These are phyloP conservation scores for Anthoceros angustus DNA, from an alignment of 225 moss, liverwort and hornwort genomes.

Conservation along the genomic window DNA sequence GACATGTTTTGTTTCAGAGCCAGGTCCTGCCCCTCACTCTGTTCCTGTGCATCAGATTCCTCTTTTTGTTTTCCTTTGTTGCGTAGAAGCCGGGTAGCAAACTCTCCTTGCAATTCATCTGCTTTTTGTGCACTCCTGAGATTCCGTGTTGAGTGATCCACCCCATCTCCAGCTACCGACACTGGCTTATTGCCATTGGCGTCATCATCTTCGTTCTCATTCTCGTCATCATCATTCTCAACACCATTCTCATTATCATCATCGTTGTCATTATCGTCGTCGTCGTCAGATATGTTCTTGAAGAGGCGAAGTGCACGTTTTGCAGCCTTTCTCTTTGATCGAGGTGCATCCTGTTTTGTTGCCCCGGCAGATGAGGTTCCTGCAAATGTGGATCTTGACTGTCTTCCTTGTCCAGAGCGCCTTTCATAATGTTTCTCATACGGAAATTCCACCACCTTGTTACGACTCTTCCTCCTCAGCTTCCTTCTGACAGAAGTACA, in stretches of 20 bases:
- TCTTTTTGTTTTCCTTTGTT: background rate
- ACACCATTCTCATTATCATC: slow-evolving; percentile 10
- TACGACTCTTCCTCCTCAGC: slow-evolving; percentile 52
- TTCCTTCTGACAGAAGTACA: slow-evolving; percentile 48
- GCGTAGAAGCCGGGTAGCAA: background rate
- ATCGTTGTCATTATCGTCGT: slow-evolving; percentile 7
- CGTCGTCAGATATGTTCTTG: background rate
- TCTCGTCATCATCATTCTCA: background rate
- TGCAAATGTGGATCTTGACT: background rate
- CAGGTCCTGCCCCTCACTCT: background rate
- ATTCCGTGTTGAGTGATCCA: background rate
- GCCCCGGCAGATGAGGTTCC: slow-evolving; percentile 7
- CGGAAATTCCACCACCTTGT: slow-evolving; percentile 26
- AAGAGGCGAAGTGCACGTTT: slow-evolving; percentile 54
- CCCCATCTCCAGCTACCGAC: background rate
- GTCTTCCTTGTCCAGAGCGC: slow-evolving; percentile 17
- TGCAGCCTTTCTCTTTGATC: slow-evolving; percentile 82
- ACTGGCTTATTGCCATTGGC: background rate
- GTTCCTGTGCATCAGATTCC: background rate
- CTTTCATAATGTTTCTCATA: slow-evolving; percentile 30
- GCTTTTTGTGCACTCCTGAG: background rate
- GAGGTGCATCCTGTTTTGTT: slow-evolving; percentile 46
- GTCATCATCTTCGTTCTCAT: background rate
- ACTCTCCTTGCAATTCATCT: background rate
- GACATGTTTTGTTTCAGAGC: background rate